phyloP scores from a whole-genome alignment of 345 rosid species.

The Moricandia arvensis region DNA sequence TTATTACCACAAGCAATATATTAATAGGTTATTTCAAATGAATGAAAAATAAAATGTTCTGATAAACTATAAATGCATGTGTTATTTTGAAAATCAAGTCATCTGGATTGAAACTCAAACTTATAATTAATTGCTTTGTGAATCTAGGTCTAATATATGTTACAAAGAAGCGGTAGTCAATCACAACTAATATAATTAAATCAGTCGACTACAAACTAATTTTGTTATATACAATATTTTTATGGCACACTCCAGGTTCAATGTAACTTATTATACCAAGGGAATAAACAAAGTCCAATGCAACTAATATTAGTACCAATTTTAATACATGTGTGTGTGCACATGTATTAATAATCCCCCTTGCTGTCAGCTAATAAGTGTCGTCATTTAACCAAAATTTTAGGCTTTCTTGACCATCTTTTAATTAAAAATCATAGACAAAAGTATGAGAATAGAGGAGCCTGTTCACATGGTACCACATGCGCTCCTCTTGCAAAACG shows the following conservation, averaged over 20 bases:
- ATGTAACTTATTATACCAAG: neutral
- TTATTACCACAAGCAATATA: neutral
- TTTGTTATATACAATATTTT: neutral
- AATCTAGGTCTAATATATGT: constrained; percentile 22
- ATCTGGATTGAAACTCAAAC: constrained; percentile 7
- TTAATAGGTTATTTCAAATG: neutral
- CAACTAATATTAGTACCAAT: neutral
- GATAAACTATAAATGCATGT: neutral
- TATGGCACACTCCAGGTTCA: constrained; percentile 15
- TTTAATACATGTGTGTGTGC: neutral
- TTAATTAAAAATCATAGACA: constrained; percentile 20
- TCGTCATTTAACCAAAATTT: constrained; percentile 28
- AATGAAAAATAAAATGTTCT: neutral
- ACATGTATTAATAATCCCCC: neutral
- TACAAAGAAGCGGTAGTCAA: constrained; percentile 20
- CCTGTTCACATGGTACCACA: constrained; percentile 31
- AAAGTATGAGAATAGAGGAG: constrained; percentile 26
- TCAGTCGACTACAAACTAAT: neutral
- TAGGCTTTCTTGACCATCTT: constrained; percentile 32
- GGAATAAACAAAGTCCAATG: neutral
- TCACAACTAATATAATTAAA: constrained; percentile 22
- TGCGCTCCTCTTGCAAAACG: constrained; percentile 37
- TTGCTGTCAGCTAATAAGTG: constrained; percentile 28
- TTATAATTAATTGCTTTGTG: constrained; percentile 1
- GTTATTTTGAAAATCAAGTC: neutral